Evolutionary conservation across 2,329 filamentous ascomycete genomes (phyloP), one percentile per base, ranked within the genome.

Genomic region (Talaromyces sp.): DNA sequence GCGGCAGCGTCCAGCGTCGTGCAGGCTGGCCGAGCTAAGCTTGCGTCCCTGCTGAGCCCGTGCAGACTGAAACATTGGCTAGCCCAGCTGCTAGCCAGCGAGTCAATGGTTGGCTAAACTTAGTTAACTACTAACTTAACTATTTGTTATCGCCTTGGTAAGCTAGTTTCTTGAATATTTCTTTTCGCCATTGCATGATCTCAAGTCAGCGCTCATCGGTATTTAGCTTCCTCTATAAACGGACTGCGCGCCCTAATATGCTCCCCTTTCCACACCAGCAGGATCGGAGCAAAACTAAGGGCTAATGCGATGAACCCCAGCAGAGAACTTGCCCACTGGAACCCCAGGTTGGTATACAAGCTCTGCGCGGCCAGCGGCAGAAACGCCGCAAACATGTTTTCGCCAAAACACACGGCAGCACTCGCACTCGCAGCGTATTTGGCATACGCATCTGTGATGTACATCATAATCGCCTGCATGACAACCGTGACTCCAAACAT

Each of bases 361-460:
- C 65, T 67, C 50, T 70, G 71, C 0, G 77, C 73, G 1, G 75
- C 77, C 0, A 81, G 68, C 0, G 79, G 79, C 27, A 82, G 66
- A 30, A 77, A 79, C 0, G 76, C 77, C 10, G 73, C 76, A 27
- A 81, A 73, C 0, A 71, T 65, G 61, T 80, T 81, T 61, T 81
- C 73, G 2, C 79, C 72, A 0, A 81, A 72, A 0, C 75, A 79
- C 16, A 79, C 78, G 3, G 79, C 79, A 2, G 76, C 77, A 1
- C 81, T 70, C 0, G 79, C 77, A 16, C 78, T 81, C 0, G 75
- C 80, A 4, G 81, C 79, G 62, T 80, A 81, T 30, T 78, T 74
- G 23, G 77, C 75, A 62, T 83, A 83, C 0, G 81, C 76, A 65
- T 83, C 79, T 4, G 76, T 75, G n/a, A 80, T 71, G 59, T 81